Conservation (phyloP, 169 alveolate genomes). For the Plasmodium falciparum region DNA sequence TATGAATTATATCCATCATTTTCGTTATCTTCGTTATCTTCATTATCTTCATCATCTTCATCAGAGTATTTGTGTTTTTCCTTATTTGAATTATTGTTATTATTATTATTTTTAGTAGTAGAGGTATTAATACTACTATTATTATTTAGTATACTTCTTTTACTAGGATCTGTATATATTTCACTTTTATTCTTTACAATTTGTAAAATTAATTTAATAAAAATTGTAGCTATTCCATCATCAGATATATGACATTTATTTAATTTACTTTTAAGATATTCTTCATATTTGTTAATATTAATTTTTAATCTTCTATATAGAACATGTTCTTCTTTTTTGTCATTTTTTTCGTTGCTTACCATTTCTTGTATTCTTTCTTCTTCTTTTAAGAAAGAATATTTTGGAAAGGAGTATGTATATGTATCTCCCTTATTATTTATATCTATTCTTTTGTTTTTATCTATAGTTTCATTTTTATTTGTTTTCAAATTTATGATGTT, state of each 20-base stretch:
- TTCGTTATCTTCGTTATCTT: neutral
- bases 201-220: slow-evolving; percentile 41
- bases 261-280: slow-evolving; percentile 40
- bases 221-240: slow-evolving; percentile 18
- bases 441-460: neutral
- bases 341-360: neutral
- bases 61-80: neutral
- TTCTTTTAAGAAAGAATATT: slow-evolving; percentile 6
- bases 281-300: slow-evolving; percentile 48
- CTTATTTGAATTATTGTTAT: neutral
- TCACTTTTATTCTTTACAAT: slow-evolving; percentile 60
- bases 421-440: no score
- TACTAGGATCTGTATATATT: slow-evolving; percentile 28
- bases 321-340: slow-evolving; percentile 4
- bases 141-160: neutral
- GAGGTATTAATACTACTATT: neutral
- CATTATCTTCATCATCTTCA: neutral
- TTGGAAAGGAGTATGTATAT: no score
- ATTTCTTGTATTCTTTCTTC: neutral
- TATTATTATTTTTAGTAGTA: neutral
- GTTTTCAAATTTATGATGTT: no score
- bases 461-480: neutral
- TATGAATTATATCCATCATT: neutral
- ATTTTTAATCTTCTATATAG: slow-evolving; percentile 47
- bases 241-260: slow-evolving; percentile 34